Percentiles rank a stretch among this genome's conserved stretches.
Conservation (phyloP, 2,329 filamentous ascomycete species). For the Fusarium lateritium region DNA sequence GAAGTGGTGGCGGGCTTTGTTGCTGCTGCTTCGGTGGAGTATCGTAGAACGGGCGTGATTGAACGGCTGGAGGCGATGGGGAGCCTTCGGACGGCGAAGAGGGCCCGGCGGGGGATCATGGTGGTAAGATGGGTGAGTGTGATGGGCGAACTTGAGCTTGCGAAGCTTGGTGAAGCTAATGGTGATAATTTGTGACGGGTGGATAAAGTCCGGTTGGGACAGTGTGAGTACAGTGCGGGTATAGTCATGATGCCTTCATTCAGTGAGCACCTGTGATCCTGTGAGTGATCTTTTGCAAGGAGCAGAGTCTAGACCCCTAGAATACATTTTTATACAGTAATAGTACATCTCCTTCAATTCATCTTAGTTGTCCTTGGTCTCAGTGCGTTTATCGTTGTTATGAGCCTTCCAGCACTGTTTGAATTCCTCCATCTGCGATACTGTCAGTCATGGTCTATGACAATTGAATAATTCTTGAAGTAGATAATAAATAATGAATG, state of each 20-base stretch:
- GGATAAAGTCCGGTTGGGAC: slow-evolving; percentile 36
- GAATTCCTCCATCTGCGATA: slow-evolving; percentile 86
- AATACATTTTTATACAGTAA: slow-evolving; percentile 12
- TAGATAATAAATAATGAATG: too few relatives aligned
- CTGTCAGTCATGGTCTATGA: slow-evolving; percentile 26
- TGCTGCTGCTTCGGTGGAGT: slow-evolving; percentile 42
- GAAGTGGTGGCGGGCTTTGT: slow-evolving; percentile 5
- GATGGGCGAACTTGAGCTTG: background rate
- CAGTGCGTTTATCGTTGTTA: slow-evolving; percentile 87
- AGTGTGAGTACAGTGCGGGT: slow-evolving; percentile 11
- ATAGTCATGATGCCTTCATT: slow-evolving; percentile 34
- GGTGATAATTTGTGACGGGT: slow-evolving; percentile 34
- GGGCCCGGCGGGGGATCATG: slow-evolving; percentile 50
- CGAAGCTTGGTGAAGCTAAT: slow-evolving; percentile 10
- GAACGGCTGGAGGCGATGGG: slow-evolving; percentile 31
- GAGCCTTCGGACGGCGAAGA: slow-evolving; percentile 41
- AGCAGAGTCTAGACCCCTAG: background rate
- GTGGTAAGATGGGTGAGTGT: slow-evolving; percentile 4
- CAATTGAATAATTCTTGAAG: background rate
- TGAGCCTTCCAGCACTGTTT: slow-evolving; percentile 92
- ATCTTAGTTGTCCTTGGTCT: slow-evolving; percentile 74
- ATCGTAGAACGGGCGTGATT: slow-evolving; percentile 41
- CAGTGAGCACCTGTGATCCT: too few relatives aligned
- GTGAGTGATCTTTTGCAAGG: background rate
- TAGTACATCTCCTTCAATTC: background rate